These are phyloP conservation scores for Parachaetomium inaequale DNA, from an alignment of 495 filamentous ascomycete species.

Conservation along the genomic window DNA sequence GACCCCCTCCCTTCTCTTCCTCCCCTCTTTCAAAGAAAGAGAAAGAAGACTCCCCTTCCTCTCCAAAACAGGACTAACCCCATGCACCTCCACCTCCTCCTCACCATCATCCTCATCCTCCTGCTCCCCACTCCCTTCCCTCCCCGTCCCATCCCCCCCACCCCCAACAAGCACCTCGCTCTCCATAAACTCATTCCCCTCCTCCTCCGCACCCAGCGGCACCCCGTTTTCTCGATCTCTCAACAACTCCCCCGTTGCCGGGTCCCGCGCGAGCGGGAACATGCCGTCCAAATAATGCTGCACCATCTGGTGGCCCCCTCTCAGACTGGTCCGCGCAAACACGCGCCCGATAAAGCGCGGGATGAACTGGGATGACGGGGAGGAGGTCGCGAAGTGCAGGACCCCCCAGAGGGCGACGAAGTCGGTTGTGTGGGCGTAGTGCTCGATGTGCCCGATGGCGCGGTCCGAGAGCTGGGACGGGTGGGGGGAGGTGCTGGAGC, in stretches of 20 bases:
- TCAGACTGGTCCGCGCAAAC: conserved; percentile 57
- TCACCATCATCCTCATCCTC: conserved; percentile 18
- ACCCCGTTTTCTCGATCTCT: conserved; percentile 24
- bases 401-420: conserved; percentile 75
- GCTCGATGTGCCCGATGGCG: conserved; percentile 72
- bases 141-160: conserved; percentile 40
- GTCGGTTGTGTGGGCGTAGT: conserved; percentile 75
- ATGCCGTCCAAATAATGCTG: conserved; percentile 82
- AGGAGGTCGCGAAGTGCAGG: conserved; percentile 57
- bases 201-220: conserved; percentile 31
- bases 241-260: conserved; percentile 28
- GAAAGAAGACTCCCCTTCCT: conserved; percentile 15
- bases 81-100: conserved; percentile 35
- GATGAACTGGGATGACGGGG: conserved; percentile 32
- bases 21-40: not conserved
- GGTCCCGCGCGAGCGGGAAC: conserved; percentile 55
- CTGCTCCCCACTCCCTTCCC: conserved; percentile 36
- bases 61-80: conserved; percentile 23
- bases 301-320: conserved; percentile 68
- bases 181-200: conserved; percentile 55
- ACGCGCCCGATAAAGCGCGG: conserved; percentile 72
- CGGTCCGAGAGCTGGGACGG: conserved; percentile 35
- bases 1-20: conserved; percentile 20
- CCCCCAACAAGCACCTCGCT: conserved; percentile 44
- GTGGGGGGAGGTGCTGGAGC: conserved; percentile 19